Evolutionary conservation across 2,329 filamentous ascomycete species (phyloP).

Genomic region (Nannizziopsis barbatae): DNA sequence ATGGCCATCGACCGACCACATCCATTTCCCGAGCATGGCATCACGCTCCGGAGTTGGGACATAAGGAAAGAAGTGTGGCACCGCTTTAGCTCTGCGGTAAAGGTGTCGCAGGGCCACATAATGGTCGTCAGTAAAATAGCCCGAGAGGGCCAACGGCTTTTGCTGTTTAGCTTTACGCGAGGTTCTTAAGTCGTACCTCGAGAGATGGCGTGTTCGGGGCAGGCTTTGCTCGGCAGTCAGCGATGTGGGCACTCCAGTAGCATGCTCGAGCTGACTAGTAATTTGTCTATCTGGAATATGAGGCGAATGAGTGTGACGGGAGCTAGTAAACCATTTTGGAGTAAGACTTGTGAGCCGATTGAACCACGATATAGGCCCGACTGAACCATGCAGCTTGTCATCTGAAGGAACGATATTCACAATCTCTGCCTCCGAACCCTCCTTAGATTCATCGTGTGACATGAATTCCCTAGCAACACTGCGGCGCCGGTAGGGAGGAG

Average conservation of each 20-base stretch:
- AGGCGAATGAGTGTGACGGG: not conserved
- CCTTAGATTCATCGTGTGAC: not conserved
- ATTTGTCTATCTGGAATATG: not conserved
- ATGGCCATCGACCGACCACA: slow-evolving; percentile 33
- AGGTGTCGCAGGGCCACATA: slow-evolving; percentile 31
- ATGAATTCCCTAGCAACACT: not conserved
- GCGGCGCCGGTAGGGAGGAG: not conserved
- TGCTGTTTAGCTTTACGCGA: not conserved
- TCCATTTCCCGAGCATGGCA: slow-evolving; percentile 33
- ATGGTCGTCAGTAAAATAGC: slow-evolving; percentile 35
- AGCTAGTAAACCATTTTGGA: slow-evolving; percentile 14
- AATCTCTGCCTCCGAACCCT: not conserved
- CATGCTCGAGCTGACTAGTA: not conserved
- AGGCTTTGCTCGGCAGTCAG: not conserved
- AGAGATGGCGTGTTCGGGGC: too few relatives aligned
- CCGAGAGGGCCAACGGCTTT: slow-evolving; percentile 26
- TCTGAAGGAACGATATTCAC: not conserved
- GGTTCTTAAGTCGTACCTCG: not conserved
- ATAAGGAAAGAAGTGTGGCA: slow-evolving; percentile 31
- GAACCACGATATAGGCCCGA: slow-evolving; percentile 26
- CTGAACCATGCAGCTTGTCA: not conserved
- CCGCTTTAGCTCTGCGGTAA: slow-evolving; percentile 30
- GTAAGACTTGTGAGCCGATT: slow-evolving; percentile 19
- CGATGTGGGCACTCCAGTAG: not conserved
- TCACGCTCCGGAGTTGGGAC: slow-evolving; percentile 26